phyloP scores from a whole-genome alignment of 192 early-diverging fungal genomes.

The Fimicolochytrium jonesii region DNA sequence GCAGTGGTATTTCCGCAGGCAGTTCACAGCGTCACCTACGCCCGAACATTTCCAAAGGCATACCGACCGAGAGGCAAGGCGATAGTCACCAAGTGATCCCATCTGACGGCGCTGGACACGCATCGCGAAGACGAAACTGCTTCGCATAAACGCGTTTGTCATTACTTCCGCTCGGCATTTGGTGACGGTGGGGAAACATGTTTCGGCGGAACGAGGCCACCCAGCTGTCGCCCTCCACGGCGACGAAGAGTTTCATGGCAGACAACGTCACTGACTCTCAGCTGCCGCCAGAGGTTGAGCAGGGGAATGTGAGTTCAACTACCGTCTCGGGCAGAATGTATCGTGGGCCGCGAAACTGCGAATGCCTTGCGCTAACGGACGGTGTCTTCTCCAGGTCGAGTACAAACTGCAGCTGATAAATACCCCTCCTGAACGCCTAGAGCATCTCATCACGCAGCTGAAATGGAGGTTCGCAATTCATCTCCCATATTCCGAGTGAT shows the following conservation, averaged over 20 bases:
- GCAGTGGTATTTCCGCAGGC: too few relatives aligned
- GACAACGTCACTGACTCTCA: not conserved
- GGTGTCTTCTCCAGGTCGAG: slow-evolving; percentile 1
- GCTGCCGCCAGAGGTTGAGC: slow-evolving; percentile 78
- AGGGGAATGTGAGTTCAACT: slow-evolving; percentile 72
- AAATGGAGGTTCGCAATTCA: slow-evolving; percentile 63
- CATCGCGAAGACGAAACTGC: too few relatives aligned
- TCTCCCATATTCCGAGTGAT: not conserved
- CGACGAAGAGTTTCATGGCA: slow-evolving; percentile 11
- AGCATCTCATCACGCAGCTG: slow-evolving; percentile 87
- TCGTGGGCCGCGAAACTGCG: not conserved
- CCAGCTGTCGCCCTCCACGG: not conserved
- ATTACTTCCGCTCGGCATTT: too few relatives aligned
- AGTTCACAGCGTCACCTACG: too few relatives aligned
- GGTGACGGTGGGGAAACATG: too few relatives aligned
- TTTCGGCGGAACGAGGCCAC: slow-evolving; percentile 15
- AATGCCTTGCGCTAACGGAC: too few relatives aligned
- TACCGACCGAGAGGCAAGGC: too few relatives aligned
- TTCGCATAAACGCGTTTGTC: too few relatives aligned
- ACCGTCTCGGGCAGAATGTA: not conserved
- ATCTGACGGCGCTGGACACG: too few relatives aligned
- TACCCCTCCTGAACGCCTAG: slow-evolving; percentile 61
- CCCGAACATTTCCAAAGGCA: too few relatives aligned
- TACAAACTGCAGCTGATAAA: slow-evolving; percentile 68
- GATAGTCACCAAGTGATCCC: too few relatives aligned